phyloP scores from a whole-genome alignment of 2,329 filamentous ascomycete genomes.

The Aureobasidium sp. region DNA sequence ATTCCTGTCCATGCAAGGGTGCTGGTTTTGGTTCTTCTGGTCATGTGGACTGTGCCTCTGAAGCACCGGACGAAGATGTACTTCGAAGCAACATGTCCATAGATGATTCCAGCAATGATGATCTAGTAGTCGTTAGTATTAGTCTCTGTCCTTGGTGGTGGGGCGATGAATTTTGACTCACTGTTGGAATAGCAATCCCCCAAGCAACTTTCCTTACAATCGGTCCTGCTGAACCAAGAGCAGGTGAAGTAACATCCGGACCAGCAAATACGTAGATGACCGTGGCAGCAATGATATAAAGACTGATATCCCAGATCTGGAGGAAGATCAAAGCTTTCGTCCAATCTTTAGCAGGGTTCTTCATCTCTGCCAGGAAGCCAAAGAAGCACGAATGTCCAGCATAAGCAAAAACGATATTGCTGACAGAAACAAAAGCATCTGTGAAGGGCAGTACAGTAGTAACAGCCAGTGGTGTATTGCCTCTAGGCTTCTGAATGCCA shows the following conservation, averaged over 20 bases:
- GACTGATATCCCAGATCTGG: conserved; percentile 49
- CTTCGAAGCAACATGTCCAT: conserved; percentile 57
- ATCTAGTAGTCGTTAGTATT: conserved; percentile 35
- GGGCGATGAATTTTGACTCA: not conserved
- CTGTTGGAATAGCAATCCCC: conserved; percentile 59
- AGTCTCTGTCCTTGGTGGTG: not conserved
- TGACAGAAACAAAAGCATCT: conserved; percentile 52
- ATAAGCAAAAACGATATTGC: conserved; percentile 64
- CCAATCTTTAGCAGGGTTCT: conserved; percentile 50
- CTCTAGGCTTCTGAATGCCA: conserved; percentile 40
- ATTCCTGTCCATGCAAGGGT: conserved; percentile 52
- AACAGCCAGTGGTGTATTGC: conserved; percentile 17
- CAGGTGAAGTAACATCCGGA: conserved; percentile 52
- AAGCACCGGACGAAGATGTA: conserved; percentile 59
- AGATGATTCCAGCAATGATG: conserved; percentile 62
- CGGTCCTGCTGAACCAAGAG: conserved; percentile 51
- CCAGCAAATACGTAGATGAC: conserved; percentile 62
- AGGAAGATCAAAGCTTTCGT: conserved; percentile 54
- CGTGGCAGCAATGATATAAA: conserved; percentile 57
- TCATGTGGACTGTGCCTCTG: conserved; percentile 44
- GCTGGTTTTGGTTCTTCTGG: conserved; percentile 29
- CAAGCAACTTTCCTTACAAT: conserved; percentile 55
- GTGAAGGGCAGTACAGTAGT: conserved; percentile 33
- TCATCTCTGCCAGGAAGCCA: conserved; percentile 56
- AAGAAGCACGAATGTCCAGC: conserved; percentile 47